phyloP scores from a whole-genome alignment of 1,284 basidiomycete genomes.

The Sparassis latifolia region DNA sequence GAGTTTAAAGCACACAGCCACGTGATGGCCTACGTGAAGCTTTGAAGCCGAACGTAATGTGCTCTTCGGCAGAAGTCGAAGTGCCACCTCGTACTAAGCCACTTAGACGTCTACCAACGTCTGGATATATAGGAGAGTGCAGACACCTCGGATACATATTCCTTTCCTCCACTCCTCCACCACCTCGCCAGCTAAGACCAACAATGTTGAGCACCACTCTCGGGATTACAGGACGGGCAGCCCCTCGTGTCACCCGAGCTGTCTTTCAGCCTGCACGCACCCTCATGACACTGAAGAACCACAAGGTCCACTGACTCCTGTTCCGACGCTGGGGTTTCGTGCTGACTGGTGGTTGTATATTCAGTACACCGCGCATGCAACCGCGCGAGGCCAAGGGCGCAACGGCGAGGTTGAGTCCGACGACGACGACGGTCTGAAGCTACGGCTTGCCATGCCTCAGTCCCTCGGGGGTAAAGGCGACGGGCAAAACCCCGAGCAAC shows the following conservation, averaged over 20 bases:
- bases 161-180: too few species aligned
- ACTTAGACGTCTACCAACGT: too few species aligned
- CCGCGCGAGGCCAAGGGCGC: conserved; percentile 31
- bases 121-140: too few species aligned
- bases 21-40: too few species aligned
- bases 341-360: neutral
- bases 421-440: conserved; percentile 27
- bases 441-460: conserved; percentile 31
- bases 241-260: neutral
- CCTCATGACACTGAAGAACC: conserved; percentile 21
- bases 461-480: conserved; percentile 34
- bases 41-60: too few species aligned
- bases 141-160: too few species aligned
- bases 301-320: conserved; percentile 13
- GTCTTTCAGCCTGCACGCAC: conserved; percentile 5
- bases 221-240: neutral
- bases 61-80: too few species aligned
- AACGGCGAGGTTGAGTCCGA: conserved; percentile 33
- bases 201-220: neutral
- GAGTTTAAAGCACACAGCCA: too few species aligned
- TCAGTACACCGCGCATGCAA: conserved; percentile 31
- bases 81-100: too few species aligned
- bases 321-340: too few species aligned
- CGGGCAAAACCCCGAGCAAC: conserved; percentile 38
- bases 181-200: too few species aligned